Evolutionary conservation across 257 asterid species (phyloP), one percentile per base, ranked within the genome.

Genomic region (Solanum ahanhuiri): DNA sequence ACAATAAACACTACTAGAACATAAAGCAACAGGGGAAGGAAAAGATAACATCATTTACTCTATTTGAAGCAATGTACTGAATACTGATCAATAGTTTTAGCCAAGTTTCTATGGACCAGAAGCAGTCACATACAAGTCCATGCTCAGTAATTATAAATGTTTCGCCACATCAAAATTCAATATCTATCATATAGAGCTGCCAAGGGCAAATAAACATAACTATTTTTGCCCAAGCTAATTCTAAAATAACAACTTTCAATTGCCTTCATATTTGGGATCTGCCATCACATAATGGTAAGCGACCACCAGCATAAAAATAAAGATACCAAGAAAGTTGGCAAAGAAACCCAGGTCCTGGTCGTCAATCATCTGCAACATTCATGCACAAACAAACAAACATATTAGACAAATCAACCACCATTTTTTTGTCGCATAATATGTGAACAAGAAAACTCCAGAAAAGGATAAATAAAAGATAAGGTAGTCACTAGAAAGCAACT

Each of bases 311-410:
- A 90, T 89, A 84, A 96, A 95, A 57, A 95, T 94, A 89, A 93
- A 93, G 86, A 96, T 94, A 14, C 99, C 99, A 28, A 96, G 98
- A 88, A 96, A 92, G 88, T 96, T 96, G 96, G 99, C 99, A 75
- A 96, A 90, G 93, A 96, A 96, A 79, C 99, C 98, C 88, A 96
- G 89, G 90, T 96, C 99, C 87, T 95, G 98, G 89, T 95, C 99
- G 75, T 96, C 98, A 88, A 95, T 91, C 98, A 95, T 96, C 98
- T 95, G 98, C 67, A 54, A 79, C 89, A 89, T 81, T 48, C 18
- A 48, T 9, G 84, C 43, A 81, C 84, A 79, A 45, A 79, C 20
- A 2, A 12, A 79, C 3, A 30, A 54, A 43, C 60, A 43, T 45
- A 77, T 77, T 3, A 81, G 30, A 9, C 30, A 81, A 48, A 81